Base-by-base conservation (phyloP, 208 protist genomes). In the Porcisia deanei region DNA sequence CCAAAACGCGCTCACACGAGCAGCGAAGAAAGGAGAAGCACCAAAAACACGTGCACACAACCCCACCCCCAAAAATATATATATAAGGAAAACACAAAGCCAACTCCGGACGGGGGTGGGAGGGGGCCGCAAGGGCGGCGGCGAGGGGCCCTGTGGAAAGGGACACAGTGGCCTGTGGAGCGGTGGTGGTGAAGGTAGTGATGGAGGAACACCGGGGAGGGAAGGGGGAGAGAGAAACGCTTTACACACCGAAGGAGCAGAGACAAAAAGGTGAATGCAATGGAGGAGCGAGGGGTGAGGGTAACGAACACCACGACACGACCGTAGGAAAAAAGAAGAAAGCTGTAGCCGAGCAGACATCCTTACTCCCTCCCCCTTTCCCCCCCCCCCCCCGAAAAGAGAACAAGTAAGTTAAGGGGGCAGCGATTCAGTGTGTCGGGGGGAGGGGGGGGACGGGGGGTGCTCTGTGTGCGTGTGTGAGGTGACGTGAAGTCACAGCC, bases 241-340 rank as follows among this genome's bases (percentile, higher is more conserved):
- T 57, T 34, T 8, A 41, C 9, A 75, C 22, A 58, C 25, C 22
- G 68, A 45, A 74, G 30, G 52, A 43, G 47, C 7, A 58, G 25
- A 45, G 49, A 61, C 4, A 43, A 47, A 39, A 37, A 49, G 1
- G 30, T 30, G 30, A 30, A 30, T 30, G 2, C 73, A 70, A 68
- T 37, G 52, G 18, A 71, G 39, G n/a, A 49, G 57, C 57, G 12
- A n/a, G 57, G 6, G n/a, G 34, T 37, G 57, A 18, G 57, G 34
- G 16, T 10, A 8, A 73, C 34, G 69, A 71, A 22, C 41, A 71
- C 45, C 57, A 34, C 68, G 49, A 81, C 47, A 73, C 25, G 58
- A 37, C 53, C 25, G 22, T 6, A 37, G 4, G 57, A 45, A 10
- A 74, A 52, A 65, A 12, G 9, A 22, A 41, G 64, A 25, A 52